Evolutionary conservation across 176 grass and related monocot genomes (phyloP), one percentile per base, ranked within the genome.

Genomic region (Luzula sylvatica): DNA sequence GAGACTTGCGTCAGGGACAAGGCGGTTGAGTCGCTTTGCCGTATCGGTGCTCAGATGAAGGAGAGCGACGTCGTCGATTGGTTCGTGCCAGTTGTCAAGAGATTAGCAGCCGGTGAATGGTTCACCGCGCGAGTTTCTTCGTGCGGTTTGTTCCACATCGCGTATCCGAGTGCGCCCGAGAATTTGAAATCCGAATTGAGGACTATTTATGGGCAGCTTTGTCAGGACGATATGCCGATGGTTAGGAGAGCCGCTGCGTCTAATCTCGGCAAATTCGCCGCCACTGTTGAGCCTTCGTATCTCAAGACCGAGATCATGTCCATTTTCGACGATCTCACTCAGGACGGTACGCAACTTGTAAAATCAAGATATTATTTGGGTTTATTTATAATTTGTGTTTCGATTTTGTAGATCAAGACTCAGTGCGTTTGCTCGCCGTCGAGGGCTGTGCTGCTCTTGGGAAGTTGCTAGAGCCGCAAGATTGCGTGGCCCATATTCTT

Each of bases 161-260:
- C 75, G 29, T 96, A 96, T 65, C 70, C 84, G 50, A 86, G 84
- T 67, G 71, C 84, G 18, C 42, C 71, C 4, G 84, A 96, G 41
- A 77, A 66, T 23, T 52, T 96, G 59, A 95, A 95, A 58, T 26
- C 73, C 61, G 83, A 95, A 65, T 55, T 95, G 20, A 84, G 83
- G 57, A 54, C 70, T 16, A 79, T 78, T 11, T 95, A 85, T 63
- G 73, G 79, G 7, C 88, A 94, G 48, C 65, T 89, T 46, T 95
- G 90, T 16, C 90, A 88, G 70, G 90, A 95, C 75, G 90, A 88
- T 67, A 88, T 88, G 81, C 90, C 90, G 75, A 95, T 95, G 90
- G 88, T 95, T 8, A 68, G 88, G 71, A 83, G 88, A 54, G 79
- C 88, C 39, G 88, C 83, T 63, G 88, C 83, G 65, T 85, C 89